Evolutionary conservation across 768 basidiomycete genomes (phyloP).

Genomic region (Naganishia antarctica): DNA sequence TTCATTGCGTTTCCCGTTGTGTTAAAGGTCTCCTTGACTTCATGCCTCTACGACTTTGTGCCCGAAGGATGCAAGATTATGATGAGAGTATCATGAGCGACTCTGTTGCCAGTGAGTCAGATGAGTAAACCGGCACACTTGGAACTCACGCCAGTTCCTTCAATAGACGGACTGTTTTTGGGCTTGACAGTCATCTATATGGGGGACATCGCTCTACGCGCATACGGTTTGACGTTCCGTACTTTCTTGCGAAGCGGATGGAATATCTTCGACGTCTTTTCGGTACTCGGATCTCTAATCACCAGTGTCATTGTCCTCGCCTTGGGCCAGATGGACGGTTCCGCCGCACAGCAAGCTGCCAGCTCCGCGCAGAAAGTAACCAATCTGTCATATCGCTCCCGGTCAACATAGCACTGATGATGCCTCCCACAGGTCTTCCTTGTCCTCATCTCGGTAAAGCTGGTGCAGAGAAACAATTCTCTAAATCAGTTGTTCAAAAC

Average conservation of each 20-base stretch:
- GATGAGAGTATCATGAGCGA: conserved; percentile 56
- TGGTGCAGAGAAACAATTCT: conserved; percentile 78
- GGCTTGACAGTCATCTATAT: conserved; percentile 66
- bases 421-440: conserved; percentile 67
- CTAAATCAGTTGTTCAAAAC: conserved; percentile 96
- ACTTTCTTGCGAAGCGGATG: conserved; percentile 87
- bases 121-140: conserved; percentile 14
- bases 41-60: neutral
- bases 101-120: conserved; percentile 58
- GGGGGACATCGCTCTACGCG: conserved; percentile 70
- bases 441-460: conserved; percentile 86
- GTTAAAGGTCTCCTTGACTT: too few species aligned
- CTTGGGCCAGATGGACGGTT: conserved; percentile 24
- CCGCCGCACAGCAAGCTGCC: conserved; percentile 31
- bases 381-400: too few species aligned
- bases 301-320: conserved; percentile 70
- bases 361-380: conserved; percentile 40
- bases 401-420: too few species aligned
- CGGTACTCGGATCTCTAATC: conserved; percentile 72
- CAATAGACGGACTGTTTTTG: conserved; percentile 76
- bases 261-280: conserved; percentile 84
- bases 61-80: conserved; percentile 71
- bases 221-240: conserved; percentile 74
- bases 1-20: too few species aligned
- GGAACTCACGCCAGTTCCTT: neutral